These are phyloP conservation scores for Hondaea fermentalgiana DNA, from an alignment of 108 stramenopile genomes.

Conservation along the genomic window DNA sequence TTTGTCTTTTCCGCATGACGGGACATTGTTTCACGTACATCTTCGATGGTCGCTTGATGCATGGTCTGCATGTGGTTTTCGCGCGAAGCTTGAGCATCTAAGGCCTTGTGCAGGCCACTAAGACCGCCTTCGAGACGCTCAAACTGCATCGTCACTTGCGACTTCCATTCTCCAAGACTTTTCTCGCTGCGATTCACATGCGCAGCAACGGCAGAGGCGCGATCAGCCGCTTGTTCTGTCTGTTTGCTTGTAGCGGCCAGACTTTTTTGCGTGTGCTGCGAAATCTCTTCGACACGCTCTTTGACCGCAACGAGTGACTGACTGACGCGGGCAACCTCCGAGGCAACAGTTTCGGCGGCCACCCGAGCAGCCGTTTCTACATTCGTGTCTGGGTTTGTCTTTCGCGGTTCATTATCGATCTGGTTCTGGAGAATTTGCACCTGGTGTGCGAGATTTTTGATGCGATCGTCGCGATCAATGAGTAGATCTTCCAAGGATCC, in stretches of 20 bases:
- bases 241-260: background rate
- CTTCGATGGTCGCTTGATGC: background rate
- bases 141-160: background rate
- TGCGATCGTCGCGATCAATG: background rate
- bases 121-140: background rate
- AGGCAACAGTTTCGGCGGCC: too few relatives aligned
- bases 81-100: background rate
- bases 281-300: too few relatives aligned
- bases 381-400: background rate
- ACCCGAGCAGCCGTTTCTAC: background rate
- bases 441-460: background rate
- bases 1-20: background rate
- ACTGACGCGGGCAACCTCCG: too few relatives aligned
- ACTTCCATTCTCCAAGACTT: background rate
- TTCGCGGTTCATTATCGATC: background rate
- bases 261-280: background rate
- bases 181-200: background rate
- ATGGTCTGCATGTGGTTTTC: background rate
- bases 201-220: background rate
- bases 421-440: background rate
- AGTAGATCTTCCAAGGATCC: background rate
- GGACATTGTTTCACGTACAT: background rate
- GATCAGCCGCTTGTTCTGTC: background rate
- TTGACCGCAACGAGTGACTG: too few relatives aligned
- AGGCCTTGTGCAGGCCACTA: background rate